These are phyloP conservation scores for Kickxella alabastrina DNA, from an alignment of 192 early-diverging fungal species.

Conservation along the genomic window DNA sequence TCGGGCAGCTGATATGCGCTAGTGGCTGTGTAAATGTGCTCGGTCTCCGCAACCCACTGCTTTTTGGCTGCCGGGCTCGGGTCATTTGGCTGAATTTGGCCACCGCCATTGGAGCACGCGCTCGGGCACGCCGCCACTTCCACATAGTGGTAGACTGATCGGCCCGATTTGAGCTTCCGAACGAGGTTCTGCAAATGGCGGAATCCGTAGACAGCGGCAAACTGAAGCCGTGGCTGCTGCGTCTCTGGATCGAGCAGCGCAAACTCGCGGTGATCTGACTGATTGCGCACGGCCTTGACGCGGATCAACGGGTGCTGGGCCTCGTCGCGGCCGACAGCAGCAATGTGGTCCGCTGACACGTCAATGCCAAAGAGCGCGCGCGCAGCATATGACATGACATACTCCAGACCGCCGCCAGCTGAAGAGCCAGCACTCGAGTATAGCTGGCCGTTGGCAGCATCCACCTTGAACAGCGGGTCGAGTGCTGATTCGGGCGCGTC, in stretches of 20 bases:
- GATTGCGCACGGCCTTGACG: slow-evolving; percentile 71
- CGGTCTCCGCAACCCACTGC: slow-evolving; percentile 70
- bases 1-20: slow-evolving; percentile 59
- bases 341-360: slow-evolving; percentile 55
- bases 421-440: slow-evolving; percentile 72
- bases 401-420: slow-evolving; percentile 90
- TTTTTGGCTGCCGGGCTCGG: slow-evolving; percentile 57
- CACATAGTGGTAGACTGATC: slow-evolving; percentile 80
- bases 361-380: slow-evolving; percentile 68
- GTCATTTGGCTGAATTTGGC: slow-evolving; percentile 71
- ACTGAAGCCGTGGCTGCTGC: slow-evolving; percentile 60
- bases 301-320: slow-evolving; percentile 51
- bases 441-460: slow-evolving; percentile 32
- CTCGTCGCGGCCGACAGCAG: slow-evolving; percentile 44
- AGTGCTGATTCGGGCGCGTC: slow-evolving; percentile 54
- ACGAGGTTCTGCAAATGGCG: slow-evolving; percentile 97
- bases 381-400: slow-evolving; percentile 80
- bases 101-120: slow-evolving; percentile 97
- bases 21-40: slow-evolving; percentile 61
- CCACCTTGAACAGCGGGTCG: slow-evolving; percentile 53
- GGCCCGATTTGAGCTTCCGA: slow-evolving; percentile 84
- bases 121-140: slow-evolving; percentile 98
- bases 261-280: slow-evolving; percentile 72
- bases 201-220: slow-evolving; percentile 92
- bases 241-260: slow-evolving; percentile 52